Percentiles rank a stretch among this genome's conserved stretches.
These are phyloP conservation scores for Aureobasidium vineae DNA, from an alignment of 2,329 filamentous ascomycete species.

Conservation along the genomic window DNA sequence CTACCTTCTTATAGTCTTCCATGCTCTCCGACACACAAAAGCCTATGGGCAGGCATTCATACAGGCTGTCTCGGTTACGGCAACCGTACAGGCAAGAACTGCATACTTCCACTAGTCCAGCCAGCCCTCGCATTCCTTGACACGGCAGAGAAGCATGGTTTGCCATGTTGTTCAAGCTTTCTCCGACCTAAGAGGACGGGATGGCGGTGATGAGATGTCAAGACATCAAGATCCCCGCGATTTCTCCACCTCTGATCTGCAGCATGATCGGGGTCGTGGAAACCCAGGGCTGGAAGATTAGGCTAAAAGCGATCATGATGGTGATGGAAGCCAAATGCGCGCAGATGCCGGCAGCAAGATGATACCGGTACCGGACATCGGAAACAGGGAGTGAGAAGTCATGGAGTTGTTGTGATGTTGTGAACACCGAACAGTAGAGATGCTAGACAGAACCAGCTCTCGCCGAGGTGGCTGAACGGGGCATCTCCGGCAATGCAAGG, in stretches of 20 bases:
- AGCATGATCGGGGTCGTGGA: neutral
- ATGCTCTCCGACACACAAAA: neutral
- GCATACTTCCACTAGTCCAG: constrained; percentile 2
- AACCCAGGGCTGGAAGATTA: neutral
- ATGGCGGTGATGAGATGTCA: neutral
- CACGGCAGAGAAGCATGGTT: constrained; percentile 6
- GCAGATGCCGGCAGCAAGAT: neutral
- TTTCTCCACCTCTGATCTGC: constrained; percentile 20
- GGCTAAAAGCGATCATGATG: constrained; percentile 8
- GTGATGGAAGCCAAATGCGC: neutral
- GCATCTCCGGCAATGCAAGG: neutral
- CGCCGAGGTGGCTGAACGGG: neutral
- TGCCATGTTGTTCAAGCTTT: constrained; percentile 10
- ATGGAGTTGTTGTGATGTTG: neutral
- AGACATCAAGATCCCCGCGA: constrained; percentile 21
- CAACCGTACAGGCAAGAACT: neutral
- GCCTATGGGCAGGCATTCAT: neutral
- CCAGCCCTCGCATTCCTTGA: constrained; percentile 6
- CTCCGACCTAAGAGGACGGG: neutral
- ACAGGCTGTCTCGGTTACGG: constrained; percentile 18
- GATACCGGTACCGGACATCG: neutral
- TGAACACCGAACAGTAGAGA: too few species aligned
- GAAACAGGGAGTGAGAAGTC: neutral
- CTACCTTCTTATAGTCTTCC: constrained; percentile 10
- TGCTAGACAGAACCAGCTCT: neutral